These are phyloP conservation scores for Tetrapisispora arboricola DNA, from an alignment of 805 yeast species.

Conservation along the genomic window DNA sequence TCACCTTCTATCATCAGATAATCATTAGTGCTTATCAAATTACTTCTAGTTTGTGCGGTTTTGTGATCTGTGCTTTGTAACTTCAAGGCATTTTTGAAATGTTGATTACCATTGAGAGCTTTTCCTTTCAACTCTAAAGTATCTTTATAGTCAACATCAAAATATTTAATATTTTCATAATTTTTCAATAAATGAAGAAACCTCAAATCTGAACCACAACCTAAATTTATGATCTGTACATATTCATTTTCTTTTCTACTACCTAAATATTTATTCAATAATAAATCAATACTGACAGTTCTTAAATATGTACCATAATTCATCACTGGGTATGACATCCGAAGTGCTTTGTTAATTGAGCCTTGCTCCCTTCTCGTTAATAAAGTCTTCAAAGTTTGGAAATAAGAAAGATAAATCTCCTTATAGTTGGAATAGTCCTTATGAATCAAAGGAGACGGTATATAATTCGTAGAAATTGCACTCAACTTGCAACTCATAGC, in stretches of 20 bases:
- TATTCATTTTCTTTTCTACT: neutral
- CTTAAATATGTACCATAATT: conserved; percentile 63
- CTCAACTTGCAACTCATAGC: conserved; percentile 57
- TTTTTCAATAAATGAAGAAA: conserved; percentile 31
- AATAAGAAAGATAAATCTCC: conserved; percentile 18
- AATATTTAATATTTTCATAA: conserved; percentile 26
- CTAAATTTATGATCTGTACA: conserved; percentile 53
- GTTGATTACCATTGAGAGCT: conserved; percentile 8
- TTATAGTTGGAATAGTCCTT: conserved; percentile 4
- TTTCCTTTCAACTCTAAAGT: conserved; percentile 35
- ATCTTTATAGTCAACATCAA: conserved; percentile 44
- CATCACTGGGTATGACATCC: conserved; percentile 48
- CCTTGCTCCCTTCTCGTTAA: conserved; percentile 13
- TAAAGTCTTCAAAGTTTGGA: conserved; percentile 9
- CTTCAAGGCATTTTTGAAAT: conserved; percentile 4
- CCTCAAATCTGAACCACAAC: conserved; percentile 60
- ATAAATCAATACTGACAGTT: conserved; percentile 40
- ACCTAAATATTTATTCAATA: conserved; percentile 35
- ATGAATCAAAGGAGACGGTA: conserved; percentile 28
- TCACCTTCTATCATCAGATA: conserved; percentile 28
- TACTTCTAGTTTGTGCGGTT: no score
- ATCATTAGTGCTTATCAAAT: conserved; percentile 10
- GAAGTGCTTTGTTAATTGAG: conserved; percentile 12
- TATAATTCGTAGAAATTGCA: conserved; percentile 40
- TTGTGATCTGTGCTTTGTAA: no score